Conservation (phyloP, 441 rosid species). For the Populus tomentosa region DNA sequence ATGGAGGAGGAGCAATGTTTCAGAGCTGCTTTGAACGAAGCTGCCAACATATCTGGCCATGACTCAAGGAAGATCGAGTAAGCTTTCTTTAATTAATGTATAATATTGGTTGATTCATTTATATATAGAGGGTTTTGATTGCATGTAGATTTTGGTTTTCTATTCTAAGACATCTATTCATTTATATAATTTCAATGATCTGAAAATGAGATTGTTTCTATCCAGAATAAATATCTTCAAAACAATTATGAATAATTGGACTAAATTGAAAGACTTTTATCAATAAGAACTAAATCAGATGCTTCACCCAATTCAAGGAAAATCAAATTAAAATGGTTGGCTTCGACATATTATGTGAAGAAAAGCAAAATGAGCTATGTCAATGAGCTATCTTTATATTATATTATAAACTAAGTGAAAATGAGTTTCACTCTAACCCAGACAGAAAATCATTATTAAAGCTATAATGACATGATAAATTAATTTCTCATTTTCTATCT, state of each 20-base stretch:
- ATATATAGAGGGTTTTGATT: background rate
- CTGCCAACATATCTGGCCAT: slow-evolving; percentile 5
- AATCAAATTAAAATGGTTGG: background rate
- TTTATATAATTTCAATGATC: background rate
- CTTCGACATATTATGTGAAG: background rate
- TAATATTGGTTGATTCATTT: background rate
- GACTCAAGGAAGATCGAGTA: background rate
- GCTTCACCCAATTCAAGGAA: background rate
- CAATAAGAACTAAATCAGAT: background rate
- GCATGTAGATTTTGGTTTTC: background rate
- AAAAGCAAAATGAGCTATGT: no score
- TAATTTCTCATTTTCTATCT: background rate
- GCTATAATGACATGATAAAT: no score
- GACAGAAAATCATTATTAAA: no score
- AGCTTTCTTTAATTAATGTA: background rate
- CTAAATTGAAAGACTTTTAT: background rate
- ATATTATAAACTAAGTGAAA: no score
- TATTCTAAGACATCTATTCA: background rate
- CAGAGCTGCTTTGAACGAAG: slow-evolving; percentile 11
- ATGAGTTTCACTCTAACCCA: no score
- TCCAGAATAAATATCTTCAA: background rate
- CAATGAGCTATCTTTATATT: no score
- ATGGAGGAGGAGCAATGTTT: background rate
- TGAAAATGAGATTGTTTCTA: background rate
- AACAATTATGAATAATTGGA: background rate